phyloP scores from a whole-genome alignment of 345 rosid genomes.

The Moringa oleifera region DNA sequence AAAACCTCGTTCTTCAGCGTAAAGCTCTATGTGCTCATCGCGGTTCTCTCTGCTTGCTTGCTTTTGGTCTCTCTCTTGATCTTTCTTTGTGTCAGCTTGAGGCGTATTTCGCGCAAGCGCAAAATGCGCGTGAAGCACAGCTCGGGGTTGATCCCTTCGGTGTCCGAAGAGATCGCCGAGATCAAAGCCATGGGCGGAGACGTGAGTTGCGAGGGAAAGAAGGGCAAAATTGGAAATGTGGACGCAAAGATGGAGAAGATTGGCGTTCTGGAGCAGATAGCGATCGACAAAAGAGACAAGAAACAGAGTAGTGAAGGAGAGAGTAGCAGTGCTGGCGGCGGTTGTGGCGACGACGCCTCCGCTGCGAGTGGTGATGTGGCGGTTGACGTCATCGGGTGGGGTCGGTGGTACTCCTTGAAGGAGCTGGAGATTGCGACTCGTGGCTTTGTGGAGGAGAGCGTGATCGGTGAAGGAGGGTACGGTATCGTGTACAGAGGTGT shows the following conservation, averaged over 20 bases:
- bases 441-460: constrained; percentile 69
- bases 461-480: constrained; percentile 96
- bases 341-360: constrained; percentile 28
- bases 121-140: constrained; percentile 55
- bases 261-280: background rate
- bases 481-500: constrained; percentile 82
- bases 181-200: constrained; percentile 42
- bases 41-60: constrained; percentile 31
- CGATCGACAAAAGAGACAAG: background rate
- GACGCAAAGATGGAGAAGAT: constrained; percentile 15
- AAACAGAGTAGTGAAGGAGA: constrained; percentile 24
- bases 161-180: constrained; percentile 69
- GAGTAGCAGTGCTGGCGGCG: constrained; percentile 24
- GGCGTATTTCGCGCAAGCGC: constrained; percentile 47
- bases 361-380: constrained; percentile 45
- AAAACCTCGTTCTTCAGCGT: constrained; percentile 46
- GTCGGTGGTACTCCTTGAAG: constrained; percentile 72
- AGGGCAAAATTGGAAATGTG: constrained; percentile 25
- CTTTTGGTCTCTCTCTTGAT: constrained; percentile 36
- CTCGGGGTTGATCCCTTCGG: constrained; percentile 69
- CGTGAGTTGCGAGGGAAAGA: constrained; percentile 13
- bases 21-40: constrained; percentile 52
- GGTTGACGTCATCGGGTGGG: constrained; percentile 76
- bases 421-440: constrained; percentile 89
- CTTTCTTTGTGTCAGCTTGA: constrained; percentile 50